A percentile compares a stretch with the other conserved stretches of the same genome.
These are phyloP conservation scores for Lactifluus subvellereus DNA, from an alignment of 768 basidiomycete genomes.

Conservation along the genomic window DNA sequence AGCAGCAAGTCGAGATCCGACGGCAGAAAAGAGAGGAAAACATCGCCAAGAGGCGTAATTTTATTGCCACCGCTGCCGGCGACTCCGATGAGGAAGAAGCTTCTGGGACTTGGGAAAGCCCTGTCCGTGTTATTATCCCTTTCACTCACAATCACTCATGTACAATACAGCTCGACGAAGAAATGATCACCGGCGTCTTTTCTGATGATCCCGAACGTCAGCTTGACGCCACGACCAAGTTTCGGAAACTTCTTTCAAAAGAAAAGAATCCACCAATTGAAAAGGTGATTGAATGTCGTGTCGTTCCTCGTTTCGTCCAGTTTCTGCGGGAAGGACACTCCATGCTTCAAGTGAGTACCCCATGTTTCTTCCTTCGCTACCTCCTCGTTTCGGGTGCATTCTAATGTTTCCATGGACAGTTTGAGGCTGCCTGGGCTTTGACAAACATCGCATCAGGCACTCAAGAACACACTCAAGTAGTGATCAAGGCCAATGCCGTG, in stretches of 20 bases:
- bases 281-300: constrained; percentile 94
- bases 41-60: constrained; percentile 95
- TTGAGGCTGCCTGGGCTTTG: constrained; percentile 96
- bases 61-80: constrained; percentile 61
- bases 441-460: constrained; percentile 99
- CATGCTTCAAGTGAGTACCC: constrained; percentile 72
- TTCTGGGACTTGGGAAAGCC: constrained; percentile 66
- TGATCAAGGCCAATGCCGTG: constrained; percentile 90
- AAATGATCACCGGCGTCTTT: constrained; percentile 92
- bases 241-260: constrained; percentile 97
- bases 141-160: constrained; percentile 12
- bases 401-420: constrained; percentile 41
- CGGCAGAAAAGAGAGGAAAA: constrained; percentile 98
- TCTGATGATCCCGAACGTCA: constrained; percentile 88
- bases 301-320: constrained; percentile 95
- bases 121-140: constrained; percentile 43
- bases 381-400: background rate
- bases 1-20: constrained; percentile 98
- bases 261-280: constrained; percentile 99
- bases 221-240: constrained; percentile 95
- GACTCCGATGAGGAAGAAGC: constrained; percentile 93
- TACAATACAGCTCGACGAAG: constrained; percentile 61
- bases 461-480: constrained; percentile 96
- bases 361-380: background rate
- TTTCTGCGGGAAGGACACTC: constrained; percentile 77